These are phyloP conservation scores for Aspergillus calidoustus DNA, from an alignment of 2,329 filamentous ascomycete genomes.

Conservation along the genomic window DNA sequence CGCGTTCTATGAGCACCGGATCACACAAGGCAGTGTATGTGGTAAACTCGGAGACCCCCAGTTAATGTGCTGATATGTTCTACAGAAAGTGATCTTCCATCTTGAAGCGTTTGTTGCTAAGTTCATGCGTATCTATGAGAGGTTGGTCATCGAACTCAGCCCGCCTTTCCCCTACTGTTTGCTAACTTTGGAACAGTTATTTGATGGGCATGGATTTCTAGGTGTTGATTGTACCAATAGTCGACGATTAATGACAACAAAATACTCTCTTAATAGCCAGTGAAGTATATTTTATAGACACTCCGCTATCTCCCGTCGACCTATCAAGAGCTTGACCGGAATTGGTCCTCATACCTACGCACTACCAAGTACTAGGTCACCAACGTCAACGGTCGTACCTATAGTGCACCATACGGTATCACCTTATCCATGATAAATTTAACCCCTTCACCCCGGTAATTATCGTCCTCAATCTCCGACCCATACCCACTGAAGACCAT, in stretches of 20 bases:
- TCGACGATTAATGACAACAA: conserved; percentile 33
- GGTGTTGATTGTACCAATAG: conserved; percentile 20
- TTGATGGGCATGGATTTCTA: conserved; percentile 79
- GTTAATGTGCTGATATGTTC: conserved; percentile 8
- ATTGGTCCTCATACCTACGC: neutral
- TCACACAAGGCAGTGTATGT: conserved; percentile 75
- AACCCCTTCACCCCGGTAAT: neutral
- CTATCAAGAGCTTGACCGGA: neutral
- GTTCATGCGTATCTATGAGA: conserved; percentile 95
- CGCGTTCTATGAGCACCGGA: conserved; percentile 94
- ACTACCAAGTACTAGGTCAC: neutral
- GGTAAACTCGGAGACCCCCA: neutral
- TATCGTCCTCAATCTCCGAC: conserved; percentile 4
- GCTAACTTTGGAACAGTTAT: conserved; percentile 50
- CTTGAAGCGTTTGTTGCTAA: conserved; percentile 98
- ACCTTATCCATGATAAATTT: conserved; percentile 3
- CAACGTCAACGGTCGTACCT: neutral
- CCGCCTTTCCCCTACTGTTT: neutral
- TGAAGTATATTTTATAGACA: neutral
- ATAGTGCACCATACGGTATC: conserved; percentile 2
- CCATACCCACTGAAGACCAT: conserved; percentile 12
- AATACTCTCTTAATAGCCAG: neutral
- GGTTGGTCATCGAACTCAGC: conserved; percentile 56
- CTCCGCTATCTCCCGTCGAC: neutral
- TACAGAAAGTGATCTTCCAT: conserved; percentile 91